phyloP scores from a whole-genome alignment of 352 stramenopile species.

The Hyaloperonospora arabidopsidis region DNA sequence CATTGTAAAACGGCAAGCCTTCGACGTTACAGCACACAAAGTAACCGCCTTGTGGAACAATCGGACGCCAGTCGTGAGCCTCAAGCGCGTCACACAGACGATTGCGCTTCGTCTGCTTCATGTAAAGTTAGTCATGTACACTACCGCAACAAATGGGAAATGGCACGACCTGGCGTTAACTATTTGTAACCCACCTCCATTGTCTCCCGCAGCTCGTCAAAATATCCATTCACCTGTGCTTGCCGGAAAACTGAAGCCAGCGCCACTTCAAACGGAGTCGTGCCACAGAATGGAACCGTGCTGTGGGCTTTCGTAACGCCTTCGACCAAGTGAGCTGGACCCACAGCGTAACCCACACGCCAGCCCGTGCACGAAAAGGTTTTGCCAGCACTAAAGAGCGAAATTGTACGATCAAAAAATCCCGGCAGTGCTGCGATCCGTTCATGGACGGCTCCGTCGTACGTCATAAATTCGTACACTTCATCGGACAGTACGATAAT shows the following conservation, averaged over 20 bases:
- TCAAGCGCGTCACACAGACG: conserved; percentile 79
- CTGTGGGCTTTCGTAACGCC: conserved; percentile 77
- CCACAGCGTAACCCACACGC: conserved; percentile 83
- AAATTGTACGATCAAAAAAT: conserved; percentile 85
- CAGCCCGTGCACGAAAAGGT: conserved; percentile 92
- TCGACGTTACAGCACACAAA: conserved; percentile 89
- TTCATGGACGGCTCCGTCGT: conserved; percentile 61
- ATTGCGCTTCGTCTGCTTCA: conserved; percentile 67
- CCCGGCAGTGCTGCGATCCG: conserved; percentile 70
- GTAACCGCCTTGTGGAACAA: conserved; percentile 91
- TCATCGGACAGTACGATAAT: conserved; percentile 94
- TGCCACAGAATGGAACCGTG: conserved; percentile 90
- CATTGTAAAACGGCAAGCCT: conserved; percentile 57
- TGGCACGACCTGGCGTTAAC: no score
- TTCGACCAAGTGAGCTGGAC: conserved; percentile 40
- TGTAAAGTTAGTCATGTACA: conserved; percentile 20
- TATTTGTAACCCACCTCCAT: conserved; percentile 32
- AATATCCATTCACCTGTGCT: conserved; percentile 84
- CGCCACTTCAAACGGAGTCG: conserved; percentile 91
- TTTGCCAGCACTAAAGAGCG: conserved; percentile 91
- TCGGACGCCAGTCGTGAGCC: conserved; percentile 79
- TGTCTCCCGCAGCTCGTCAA: conserved; percentile 59
- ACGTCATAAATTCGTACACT: conserved; percentile 98
- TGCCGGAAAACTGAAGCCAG: conserved; percentile 83
- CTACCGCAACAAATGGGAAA: background rate